Evolutionary conservation across 352 stramenopile genomes (phyloP).

Genomic region (Phytophthora agathidicida): DNA sequence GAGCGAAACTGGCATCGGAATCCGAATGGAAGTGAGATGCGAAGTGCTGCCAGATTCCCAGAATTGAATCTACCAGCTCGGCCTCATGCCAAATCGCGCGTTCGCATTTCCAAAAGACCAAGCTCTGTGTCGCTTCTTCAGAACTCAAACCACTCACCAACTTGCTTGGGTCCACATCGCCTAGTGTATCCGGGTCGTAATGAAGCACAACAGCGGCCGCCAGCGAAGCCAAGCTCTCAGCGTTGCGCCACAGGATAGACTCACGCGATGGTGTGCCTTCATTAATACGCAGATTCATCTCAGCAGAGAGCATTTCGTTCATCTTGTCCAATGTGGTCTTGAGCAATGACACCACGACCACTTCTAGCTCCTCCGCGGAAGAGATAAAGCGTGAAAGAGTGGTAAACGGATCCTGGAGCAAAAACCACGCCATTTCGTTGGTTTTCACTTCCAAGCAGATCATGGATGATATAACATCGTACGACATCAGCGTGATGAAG

Average conservation of each 20-base stretch:
- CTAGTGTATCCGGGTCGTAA: constrained; percentile 80
- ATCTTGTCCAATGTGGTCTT: constrained; percentile 81
- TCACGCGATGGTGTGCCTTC: constrained; percentile 69
- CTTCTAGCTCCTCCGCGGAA: constrained; percentile 63
- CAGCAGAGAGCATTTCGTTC: constrained; percentile 73
- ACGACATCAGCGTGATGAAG: constrained; percentile 74
- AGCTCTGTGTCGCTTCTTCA: constrained; percentile 29
- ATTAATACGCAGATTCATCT: constrained; percentile 70
- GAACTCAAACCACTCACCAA: constrained; percentile 12
- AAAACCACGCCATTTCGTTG: constrained; percentile 84
- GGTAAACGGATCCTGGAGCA: constrained; percentile 82
- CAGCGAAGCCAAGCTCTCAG: constrained; percentile 77
- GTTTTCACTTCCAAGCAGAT: constrained; percentile 80
- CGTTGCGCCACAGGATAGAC: constrained; percentile 81
- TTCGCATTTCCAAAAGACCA: constrained; percentile 83
- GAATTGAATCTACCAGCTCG: constrained; percentile 76
- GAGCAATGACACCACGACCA: constrained; percentile 75
- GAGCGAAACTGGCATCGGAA: constrained; percentile 78
- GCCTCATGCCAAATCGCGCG: constrained; percentile 76
- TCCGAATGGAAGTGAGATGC: constrained; percentile 74
- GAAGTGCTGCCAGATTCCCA: constrained; percentile 85
- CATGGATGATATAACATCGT: constrained; percentile 86
- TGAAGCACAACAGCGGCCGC: constrained; percentile 79
- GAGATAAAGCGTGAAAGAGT: constrained; percentile 70
- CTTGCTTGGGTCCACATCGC: constrained; percentile 52